phyloP scores from a whole-genome alignment of 805 yeast genomes.

The Lachancea sp. region DNA sequence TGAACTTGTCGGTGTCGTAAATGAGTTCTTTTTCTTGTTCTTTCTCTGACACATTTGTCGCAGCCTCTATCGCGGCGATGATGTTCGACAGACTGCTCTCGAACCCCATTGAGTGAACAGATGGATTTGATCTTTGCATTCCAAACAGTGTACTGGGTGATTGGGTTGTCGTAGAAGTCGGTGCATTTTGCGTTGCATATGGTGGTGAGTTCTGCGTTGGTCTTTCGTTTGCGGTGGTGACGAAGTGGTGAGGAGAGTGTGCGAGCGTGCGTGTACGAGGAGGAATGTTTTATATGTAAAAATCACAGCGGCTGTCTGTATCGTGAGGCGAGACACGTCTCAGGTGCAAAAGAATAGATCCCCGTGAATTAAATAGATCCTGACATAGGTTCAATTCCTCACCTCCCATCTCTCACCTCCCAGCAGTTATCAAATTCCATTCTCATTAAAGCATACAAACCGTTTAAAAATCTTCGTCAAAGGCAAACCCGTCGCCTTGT shows the following conservation, averaged over 20 bases:
- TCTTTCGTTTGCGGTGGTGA: neutral
- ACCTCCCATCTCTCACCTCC: no score
- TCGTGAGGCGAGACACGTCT: no score
- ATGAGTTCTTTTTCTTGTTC: neutral
- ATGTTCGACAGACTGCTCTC: neutral
- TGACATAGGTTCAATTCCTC: no score
- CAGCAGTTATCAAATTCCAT: neutral
- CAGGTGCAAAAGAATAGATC: no score
- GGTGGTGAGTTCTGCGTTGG: neutral
- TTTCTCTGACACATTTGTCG: neutral
- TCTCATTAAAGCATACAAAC: neutral
- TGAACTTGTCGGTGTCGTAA: neutral
- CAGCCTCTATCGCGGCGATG: neutral
- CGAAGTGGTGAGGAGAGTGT: neutral
- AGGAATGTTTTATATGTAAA: no score
- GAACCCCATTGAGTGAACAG: neutral
- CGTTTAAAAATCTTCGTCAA: conserved; percentile 86
- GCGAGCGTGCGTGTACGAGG: no score
- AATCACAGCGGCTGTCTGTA: no score
- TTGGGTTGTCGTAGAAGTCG: neutral
- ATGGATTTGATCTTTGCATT: neutral
- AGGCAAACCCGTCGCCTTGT: conserved; percentile 57
- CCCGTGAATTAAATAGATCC: no score
- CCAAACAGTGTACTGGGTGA: neutral
- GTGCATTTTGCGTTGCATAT: neutral